Conservation (phyloP, 495 filamentous ascomycete genomes). For the Annulohypoxylon bovei region DNA sequence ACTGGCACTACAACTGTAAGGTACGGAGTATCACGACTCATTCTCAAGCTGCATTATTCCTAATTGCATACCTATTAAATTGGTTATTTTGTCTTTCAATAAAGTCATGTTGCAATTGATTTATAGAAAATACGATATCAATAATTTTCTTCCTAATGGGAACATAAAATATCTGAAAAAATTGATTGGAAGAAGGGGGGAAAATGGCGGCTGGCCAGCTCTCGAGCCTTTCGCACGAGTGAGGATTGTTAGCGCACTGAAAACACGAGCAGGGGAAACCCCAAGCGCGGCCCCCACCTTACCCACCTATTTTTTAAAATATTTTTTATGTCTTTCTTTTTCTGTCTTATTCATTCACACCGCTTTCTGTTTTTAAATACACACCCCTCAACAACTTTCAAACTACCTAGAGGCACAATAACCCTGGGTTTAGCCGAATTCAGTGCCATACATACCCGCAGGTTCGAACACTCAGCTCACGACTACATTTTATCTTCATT, state of each 20-base stretch:
- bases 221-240: constrained; percentile 30
- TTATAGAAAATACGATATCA: background rate
- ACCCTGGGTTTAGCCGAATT: no score
- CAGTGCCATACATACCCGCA: no score
- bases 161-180: constrained; percentile 12
- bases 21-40: constrained; percentile 15
- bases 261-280: constrained; percentile 20
- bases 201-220: constrained; percentile 16
- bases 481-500: no score
- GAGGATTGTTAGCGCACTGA: constrained; percentile 7
- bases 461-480: no score
- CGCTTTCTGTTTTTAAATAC: constrained; percentile 24
- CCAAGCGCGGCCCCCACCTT: constrained; percentile 25
- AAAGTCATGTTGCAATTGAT: background rate
- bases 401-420: no score
- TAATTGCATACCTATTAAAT: background rate
- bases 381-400: constrained; percentile 13
- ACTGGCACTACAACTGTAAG: constrained; percentile 27
- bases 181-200: no score
- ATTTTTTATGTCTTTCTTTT: background rate
- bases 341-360: constrained; percentile 29
- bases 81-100: background rate
- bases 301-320: background rate
- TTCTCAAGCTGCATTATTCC: constrained; percentile 2
- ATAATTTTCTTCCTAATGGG: background rate